A percentile compares a stretch with the other conserved stretches of the same genome.
These are phyloP conservation scores for Candida ortonii DNA, from an alignment of 805 yeast genomes.

Conservation along the genomic window DNA sequence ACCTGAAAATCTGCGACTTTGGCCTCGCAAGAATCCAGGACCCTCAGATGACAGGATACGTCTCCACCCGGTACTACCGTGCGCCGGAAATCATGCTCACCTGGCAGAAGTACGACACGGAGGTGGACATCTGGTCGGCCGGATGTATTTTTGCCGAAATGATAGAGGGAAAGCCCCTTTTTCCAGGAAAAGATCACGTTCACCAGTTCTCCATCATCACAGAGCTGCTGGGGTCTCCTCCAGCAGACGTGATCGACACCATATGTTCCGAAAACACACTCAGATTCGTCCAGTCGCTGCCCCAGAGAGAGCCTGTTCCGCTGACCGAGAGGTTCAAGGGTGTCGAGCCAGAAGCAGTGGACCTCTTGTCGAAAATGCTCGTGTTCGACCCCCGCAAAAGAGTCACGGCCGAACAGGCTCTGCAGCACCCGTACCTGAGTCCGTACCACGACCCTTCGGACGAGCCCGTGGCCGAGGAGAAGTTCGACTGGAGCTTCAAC, in stretches of 20 bases:
- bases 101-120: slow-evolving; percentile 96
- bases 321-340: slow-evolving; percentile 75
- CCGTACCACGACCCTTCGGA: slow-evolving; percentile 97
- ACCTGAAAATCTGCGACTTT: slow-evolving; percentile 90
- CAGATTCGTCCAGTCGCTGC: slow-evolving; percentile 89
- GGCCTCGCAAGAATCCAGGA: slow-evolving; percentile 97
- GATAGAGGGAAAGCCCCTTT: slow-evolving; percentile 94
- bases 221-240: slow-evolving; percentile 90
- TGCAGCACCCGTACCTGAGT: slow-evolving; percentile 85
- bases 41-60: slow-evolving; percentile 99
- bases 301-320: slow-evolving; percentile 90
- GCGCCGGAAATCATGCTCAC: slow-evolving; percentile 99
- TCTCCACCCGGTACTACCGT: slow-evolving; percentile 90
- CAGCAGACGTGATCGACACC: slow-evolving; percentile 91
- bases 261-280: slow-evolving; percentile 94
- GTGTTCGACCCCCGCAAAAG: slow-evolving; percentile 94
- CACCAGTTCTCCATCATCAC: slow-evolving; percentile 97
- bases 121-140: slow-evolving; percentile 97
- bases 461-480: slow-evolving; percentile 90
- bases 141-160: slow-evolving; percentile 97
- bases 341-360: slow-evolving; percentile 84
- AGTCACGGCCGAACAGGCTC: slow-evolving; percentile 86
- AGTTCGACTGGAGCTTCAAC: slow-evolving; percentile 97
- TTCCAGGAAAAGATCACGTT: slow-evolving; percentile 98
- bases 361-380: slow-evolving; percentile 82